These are phyloP conservation scores for Climacium dendroides DNA, from an alignment of 225 moss, liverwort and hornwort species.

Conservation along the genomic window DNA sequence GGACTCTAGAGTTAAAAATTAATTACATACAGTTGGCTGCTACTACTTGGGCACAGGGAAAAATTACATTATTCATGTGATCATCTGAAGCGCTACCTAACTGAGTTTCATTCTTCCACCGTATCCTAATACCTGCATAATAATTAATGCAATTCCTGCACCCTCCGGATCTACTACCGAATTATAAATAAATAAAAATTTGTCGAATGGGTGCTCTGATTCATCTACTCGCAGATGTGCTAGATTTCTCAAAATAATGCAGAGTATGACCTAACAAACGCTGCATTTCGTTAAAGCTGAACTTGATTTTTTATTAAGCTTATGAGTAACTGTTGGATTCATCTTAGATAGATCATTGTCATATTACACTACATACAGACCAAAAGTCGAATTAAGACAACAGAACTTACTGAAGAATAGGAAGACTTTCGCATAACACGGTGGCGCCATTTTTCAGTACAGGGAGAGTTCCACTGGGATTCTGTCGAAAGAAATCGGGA, in stretches of 20 bases:
- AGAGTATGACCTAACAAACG: not conserved
- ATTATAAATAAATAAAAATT: not conserved
- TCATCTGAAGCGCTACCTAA: not conserved
- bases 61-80: not conserved
- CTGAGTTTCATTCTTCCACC: not conserved
- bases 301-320: not conserved
- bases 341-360: not conserved
- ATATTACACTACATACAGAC: not conserved
- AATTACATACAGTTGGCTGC: not conserved
- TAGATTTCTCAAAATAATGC: not conserved
- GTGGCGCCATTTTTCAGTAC: slow-evolving; percentile 38
- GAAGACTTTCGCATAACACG: slow-evolving; percentile 45
- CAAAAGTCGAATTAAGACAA: not conserved
- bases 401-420: slow-evolving; percentile 52
- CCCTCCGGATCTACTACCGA: not conserved
- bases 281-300: not conserved
- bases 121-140: not conserved
- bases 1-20: no score
- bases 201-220: not conserved
- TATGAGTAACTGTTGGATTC: not conserved
- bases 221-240: not conserved
- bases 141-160: not conserved
- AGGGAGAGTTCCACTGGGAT: slow-evolving; percentile 48
- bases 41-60: not conserved
- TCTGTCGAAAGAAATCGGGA: slow-evolving; percentile 63